These are phyloP conservation scores for Pleurotus eryngii DNA, from an alignment of 768 basidiomycete genomes.

Conservation along the genomic window DNA sequence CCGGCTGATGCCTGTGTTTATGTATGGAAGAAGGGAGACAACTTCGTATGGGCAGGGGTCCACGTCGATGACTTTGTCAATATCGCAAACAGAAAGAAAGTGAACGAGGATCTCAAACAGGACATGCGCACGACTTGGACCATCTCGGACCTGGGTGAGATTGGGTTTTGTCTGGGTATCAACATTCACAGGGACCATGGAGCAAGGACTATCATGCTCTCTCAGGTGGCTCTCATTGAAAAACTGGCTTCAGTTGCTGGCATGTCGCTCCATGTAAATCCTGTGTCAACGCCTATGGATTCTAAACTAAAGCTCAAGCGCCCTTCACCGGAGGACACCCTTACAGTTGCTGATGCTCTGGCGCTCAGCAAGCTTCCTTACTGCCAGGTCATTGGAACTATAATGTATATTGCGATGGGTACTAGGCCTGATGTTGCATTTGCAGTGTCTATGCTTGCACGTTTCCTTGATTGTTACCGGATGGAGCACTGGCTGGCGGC, in stretches of 20 bases:
- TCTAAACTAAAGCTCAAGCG: constrained; percentile 9
- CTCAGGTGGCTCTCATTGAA: constrained; percentile 25
- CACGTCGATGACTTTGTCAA: constrained; percentile 33
- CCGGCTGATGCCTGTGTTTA: constrained; percentile 23
- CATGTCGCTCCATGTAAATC: constrained; percentile 15
- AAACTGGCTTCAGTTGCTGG: constrained; percentile 14
- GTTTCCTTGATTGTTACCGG: constrained; percentile 24
- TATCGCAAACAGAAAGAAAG: constrained; percentile 12
- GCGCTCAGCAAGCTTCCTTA: not conserved
- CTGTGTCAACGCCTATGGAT: constrained; percentile 24
- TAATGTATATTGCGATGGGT: constrained; percentile 16
- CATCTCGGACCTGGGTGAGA: constrained; percentile 31
- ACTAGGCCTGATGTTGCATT: constrained; percentile 23
- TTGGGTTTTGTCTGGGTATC: constrained; percentile 32
- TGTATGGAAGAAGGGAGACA: constrained; percentile 20
- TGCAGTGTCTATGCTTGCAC: constrained; percentile 20
- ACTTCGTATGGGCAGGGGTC: constrained; percentile 24
- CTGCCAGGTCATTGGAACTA: constrained; percentile 11
- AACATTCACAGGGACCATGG: constrained; percentile 24
- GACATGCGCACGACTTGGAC: constrained; percentile 25
- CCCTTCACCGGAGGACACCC: not conserved
- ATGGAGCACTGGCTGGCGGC: not conserved
- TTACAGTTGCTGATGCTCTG: not conserved
- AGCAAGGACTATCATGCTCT: constrained; percentile 15
- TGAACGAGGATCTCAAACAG: constrained; percentile 18